phyloP scores from a whole-genome alignment of 495 filamentous ascomycete genomes.

The Cryomyces antarcticus region DNA sequence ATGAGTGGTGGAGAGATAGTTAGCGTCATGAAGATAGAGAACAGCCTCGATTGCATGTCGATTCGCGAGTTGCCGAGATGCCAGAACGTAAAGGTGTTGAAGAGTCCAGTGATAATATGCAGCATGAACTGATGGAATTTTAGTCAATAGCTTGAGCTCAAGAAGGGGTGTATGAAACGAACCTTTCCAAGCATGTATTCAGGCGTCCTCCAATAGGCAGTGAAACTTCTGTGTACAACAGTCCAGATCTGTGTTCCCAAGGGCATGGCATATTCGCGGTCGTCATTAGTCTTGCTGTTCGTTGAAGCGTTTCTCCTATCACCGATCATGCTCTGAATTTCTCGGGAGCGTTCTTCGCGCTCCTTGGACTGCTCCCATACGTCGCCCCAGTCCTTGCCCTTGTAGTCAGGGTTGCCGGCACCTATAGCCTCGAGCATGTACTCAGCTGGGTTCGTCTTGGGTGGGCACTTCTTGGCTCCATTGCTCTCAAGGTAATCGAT shows the following conservation, averaged over 20 bases:
- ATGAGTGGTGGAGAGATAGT: conserved; percentile 42
- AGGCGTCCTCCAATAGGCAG: conserved; percentile 12
- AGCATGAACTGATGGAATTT: conserved; percentile 24
- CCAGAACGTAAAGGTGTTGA: conserved; percentile 46
- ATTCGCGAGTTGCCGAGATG: conserved; percentile 33
- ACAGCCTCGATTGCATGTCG: conserved; percentile 44
- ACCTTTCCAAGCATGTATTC: conserved; percentile 6
- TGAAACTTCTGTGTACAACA: conserved; percentile 10
- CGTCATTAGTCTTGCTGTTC: conserved; percentile 4
- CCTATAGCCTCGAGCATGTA: conserved; percentile 52
- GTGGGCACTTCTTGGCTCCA: conserved; percentile 36
- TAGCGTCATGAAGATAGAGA: conserved; percentile 53
- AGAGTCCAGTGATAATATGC: conserved; percentile 42
- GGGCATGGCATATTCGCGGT: conserved; percentile 27
- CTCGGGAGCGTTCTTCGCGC: conserved; percentile 8
- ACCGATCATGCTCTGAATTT: conserved; percentile 11
- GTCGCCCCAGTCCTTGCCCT: conserved; percentile 40
- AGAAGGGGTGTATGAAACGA: no score
- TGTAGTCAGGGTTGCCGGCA: conserved; percentile 39
- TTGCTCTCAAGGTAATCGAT: conserved; percentile 44
- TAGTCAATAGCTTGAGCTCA: no score
- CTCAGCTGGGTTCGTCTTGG: conserved; percentile 41
- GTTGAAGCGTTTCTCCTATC: conserved; percentile 3
- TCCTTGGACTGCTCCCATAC: conserved; percentile 33
- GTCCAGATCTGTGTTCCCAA: conserved; percentile 16